Evolutionary conservation across 2,329 filamentous ascomycete genomes (phyloP).

Genomic region (Rhynchosporium secalis): DNA sequence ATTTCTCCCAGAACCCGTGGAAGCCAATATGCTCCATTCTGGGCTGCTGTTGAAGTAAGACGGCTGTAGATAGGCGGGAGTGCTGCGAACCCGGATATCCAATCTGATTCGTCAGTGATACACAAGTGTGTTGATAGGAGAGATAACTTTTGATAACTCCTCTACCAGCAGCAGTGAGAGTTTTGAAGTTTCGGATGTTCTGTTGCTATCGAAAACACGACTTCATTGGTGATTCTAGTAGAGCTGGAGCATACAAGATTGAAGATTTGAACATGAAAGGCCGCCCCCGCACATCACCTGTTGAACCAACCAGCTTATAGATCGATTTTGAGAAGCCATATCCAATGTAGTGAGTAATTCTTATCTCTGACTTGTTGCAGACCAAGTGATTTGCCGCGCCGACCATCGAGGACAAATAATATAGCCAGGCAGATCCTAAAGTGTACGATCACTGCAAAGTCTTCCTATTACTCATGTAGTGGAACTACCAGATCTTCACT

Average conservation of each 20-base stretch:
- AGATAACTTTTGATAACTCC: too few relatives aligned
- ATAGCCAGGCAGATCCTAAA: background rate
- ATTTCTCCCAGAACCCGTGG: constrained; percentile 62
- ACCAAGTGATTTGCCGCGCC: background rate
- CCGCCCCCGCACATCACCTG: too few relatives aligned
- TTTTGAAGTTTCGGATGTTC: too few relatives aligned
- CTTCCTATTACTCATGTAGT: background rate
- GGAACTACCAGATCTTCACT: background rate
- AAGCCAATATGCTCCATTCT: constrained; percentile 61
- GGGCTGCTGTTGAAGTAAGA: constrained; percentile 45
- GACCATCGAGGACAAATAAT: background rate
- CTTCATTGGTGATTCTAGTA: too few relatives aligned
- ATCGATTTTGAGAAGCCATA: background rate
- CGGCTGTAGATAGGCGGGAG: constrained; percentile 56
- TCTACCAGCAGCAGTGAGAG: too few relatives aligned
- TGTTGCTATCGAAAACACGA: too few relatives aligned
- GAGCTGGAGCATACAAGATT: background rate
- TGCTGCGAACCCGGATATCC: constrained; percentile 61
- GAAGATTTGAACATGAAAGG: background rate
- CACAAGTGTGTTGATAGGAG: background rate
- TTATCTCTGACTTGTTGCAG: background rate
- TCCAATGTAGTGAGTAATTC: too few relatives aligned
- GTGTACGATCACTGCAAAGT: background rate
- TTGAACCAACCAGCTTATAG: too few relatives aligned
- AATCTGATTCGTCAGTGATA: constrained; percentile 35